phyloP scores from a whole-genome alignment of 768 basidiomycete genomes.

The Leccinum disarticulatum region DNA sequence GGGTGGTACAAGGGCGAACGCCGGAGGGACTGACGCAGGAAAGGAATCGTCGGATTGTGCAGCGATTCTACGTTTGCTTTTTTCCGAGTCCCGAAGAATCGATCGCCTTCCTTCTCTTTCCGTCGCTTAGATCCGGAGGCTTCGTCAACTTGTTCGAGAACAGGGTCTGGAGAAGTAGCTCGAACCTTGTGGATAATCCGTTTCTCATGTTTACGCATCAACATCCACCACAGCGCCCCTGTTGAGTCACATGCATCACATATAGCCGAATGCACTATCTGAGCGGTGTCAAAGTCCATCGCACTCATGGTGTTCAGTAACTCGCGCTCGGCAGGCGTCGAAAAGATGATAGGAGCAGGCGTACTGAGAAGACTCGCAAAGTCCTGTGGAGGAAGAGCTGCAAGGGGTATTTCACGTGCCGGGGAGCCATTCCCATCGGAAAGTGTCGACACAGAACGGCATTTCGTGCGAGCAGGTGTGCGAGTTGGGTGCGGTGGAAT shows the following conservation, averaged over 20 bases:
- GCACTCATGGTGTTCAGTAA: constrained; percentile 71
- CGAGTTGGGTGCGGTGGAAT: constrained; percentile 69
- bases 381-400: constrained; percentile 47
- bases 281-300: constrained; percentile 90
- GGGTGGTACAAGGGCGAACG: constrained; percentile 73
- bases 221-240: constrained; percentile 96
- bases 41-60: constrained; percentile 48
- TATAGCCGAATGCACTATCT: constrained; percentile 91
- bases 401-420: constrained; percentile 43
- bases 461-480: constrained; percentile 93
- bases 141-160: constrained; percentile 18
- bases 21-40: constrained; percentile 44
- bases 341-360: constrained; percentile 82
- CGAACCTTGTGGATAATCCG: constrained; percentile 43
- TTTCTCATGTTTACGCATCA: constrained; percentile 77
- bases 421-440: constrained; percentile 61
- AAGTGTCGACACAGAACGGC: constrained; percentile 87
- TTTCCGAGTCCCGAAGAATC: constrained; percentile 22
- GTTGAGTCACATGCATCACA: constrained; percentile 90
- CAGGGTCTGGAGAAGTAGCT: constrained; percentile 16
- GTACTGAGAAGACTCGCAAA: constrained; percentile 63
- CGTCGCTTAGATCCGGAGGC: constrained; percentile 29
- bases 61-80: constrained; percentile 29
- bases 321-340: constrained; percentile 76
- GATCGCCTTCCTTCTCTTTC: constrained; percentile 32